These are phyloP conservation scores for Grosmannia serpens DNA, from an alignment of 2,329 filamentous ascomycete genomes.

Conservation along the genomic window DNA sequence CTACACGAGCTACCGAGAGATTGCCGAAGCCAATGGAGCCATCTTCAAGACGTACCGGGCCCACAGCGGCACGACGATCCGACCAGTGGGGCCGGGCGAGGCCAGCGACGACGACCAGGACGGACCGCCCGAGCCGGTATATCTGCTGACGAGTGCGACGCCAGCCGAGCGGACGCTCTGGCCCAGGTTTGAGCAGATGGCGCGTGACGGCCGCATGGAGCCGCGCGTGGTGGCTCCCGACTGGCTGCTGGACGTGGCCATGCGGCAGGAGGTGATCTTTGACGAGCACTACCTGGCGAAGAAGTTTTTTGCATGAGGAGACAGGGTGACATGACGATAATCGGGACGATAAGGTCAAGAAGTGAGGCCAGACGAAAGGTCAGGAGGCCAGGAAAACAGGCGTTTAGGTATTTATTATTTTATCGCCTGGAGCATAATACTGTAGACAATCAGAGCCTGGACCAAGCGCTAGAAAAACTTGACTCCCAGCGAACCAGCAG, in stretches of 20 bases:
- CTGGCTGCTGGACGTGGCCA: conserved; percentile 82
- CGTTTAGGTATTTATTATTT: background rate
- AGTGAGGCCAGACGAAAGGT: too few species aligned
- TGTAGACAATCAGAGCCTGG: too few species aligned
- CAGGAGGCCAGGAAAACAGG: too few species aligned
- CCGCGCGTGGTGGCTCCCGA: conserved; percentile 74
- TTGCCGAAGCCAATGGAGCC: conserved; percentile 82
- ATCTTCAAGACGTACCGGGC: conserved; percentile 67
- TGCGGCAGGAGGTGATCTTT: conserved; percentile 72
- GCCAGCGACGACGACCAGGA: conserved; percentile 34
- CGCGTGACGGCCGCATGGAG: conserved; percentile 63
- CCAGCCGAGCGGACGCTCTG: conserved; percentile 63
- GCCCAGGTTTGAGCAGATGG: conserved; percentile 70
- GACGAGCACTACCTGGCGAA: conserved; percentile 45
- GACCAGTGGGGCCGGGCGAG: conserved; percentile 49
- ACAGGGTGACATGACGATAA: background rate
- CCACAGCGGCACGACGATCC: conserved; percentile 56
- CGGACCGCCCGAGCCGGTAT: conserved; percentile 58
- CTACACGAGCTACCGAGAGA: conserved; percentile 71
- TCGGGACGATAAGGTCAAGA: too few species aligned
- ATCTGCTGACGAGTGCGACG: conserved; percentile 62
- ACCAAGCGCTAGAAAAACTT: conserved; percentile 67
- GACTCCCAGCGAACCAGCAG: conserved; percentile 77
- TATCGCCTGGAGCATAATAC: too few species aligned
- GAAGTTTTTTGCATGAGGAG: conserved; percentile 14